Percentiles rank a stretch among this genome's conserved stretches.
These are phyloP conservation scores for Aspergillus persii DNA, from an alignment of 2,329 filamentous ascomycete species.

Conservation along the genomic window DNA sequence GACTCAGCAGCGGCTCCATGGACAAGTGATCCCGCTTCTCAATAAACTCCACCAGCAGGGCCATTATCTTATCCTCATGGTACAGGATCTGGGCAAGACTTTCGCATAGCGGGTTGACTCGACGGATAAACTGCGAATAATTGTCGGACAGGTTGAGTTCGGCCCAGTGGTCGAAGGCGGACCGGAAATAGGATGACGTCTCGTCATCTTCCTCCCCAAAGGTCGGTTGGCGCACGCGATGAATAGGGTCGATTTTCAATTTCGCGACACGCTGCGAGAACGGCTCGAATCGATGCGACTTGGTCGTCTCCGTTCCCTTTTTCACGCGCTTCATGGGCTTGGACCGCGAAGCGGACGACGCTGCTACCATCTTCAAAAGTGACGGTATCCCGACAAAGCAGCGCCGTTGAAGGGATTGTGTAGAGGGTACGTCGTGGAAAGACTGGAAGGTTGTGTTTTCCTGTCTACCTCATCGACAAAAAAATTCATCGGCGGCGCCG, in stretches of 20 bases:
- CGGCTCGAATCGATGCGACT: conserved; percentile 85
- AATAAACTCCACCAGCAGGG: conserved; percentile 71
- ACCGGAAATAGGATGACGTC: conserved; percentile 82
- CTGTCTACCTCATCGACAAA: conserved; percentile 26
- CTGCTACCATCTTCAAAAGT: conserved; percentile 42
- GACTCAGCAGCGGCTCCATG: conserved; percentile 79
- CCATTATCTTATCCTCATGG: conserved; percentile 83
- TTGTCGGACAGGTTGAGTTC: conserved; percentile 85
- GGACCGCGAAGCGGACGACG: conserved; percentile 64
- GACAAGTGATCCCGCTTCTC: conserved; percentile 73
- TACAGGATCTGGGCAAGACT: conserved; percentile 89
- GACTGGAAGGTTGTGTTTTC: conserved; percentile 18
- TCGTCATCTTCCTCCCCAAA: conserved; percentile 74
- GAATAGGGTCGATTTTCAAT: conserved; percentile 89
- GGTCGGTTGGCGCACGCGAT: conserved; percentile 77
- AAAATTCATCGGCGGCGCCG: conserved; percentile 37
- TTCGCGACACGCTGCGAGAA: conserved; percentile 89
- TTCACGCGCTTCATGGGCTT: conserved; percentile 68
- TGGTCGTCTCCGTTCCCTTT: conserved; percentile 69
- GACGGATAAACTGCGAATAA: conserved; percentile 74
- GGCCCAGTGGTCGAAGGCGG: conserved; percentile 80
- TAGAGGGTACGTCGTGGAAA: conserved; percentile 19
- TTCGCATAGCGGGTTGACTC: conserved; percentile 76
- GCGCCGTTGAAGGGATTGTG: conserved; percentile 18
- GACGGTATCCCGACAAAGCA: conserved; percentile 22